Evolutionary conservation across 225 moss, liverwort and hornwort species (phyloP), one percentile per base, ranked within the genome.

Genomic region (Physcomitrellopsis africana): DNA sequence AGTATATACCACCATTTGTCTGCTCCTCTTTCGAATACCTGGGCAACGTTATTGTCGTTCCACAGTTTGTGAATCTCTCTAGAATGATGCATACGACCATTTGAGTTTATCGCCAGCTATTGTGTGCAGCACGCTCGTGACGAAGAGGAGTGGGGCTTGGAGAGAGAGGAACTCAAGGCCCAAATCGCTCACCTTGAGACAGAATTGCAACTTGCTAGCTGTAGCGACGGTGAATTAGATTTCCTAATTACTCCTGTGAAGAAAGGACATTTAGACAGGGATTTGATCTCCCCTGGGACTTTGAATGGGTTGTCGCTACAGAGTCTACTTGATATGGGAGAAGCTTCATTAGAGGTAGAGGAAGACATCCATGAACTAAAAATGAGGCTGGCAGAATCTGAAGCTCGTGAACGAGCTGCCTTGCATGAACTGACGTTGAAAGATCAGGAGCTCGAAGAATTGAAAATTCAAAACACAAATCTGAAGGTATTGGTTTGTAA

Each of bases 311-410:
- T 78, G n/a, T 84, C 86, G 10, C 74, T 89, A 65, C 89, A 89
- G 77, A 82, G 84, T 27, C 71, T 89, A 23, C 86, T 89, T 44
- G 89, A 89, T 51, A 81, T 89, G 76, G 89, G 89, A 73, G 89
- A 89, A 66, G 89, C 89, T 72, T 89, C 89, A 10, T 59, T 89
- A 72, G 86, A 84, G 61, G 82, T 81, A 52, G 89, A 86, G 70
- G 89, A 84, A 47, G 89, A 86, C 24, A 63, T 86, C 55, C 69
- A 84, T 66, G 83, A 86, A 62, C 75, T 86, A 3, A 79, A 82
- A 63, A 20, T 74, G 62, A 84, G 78, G 57, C 77, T 84, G 51
- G 77, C 56, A 47, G 77, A 63, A 55, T 81, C 80, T 27, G 89
- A 86, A 80, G 82, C 79, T 60, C 80, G 79, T 60, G 84, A 77